Conservation (phyloP, 352 stramenopile species). For the Phytophthora lateralis region DNA sequence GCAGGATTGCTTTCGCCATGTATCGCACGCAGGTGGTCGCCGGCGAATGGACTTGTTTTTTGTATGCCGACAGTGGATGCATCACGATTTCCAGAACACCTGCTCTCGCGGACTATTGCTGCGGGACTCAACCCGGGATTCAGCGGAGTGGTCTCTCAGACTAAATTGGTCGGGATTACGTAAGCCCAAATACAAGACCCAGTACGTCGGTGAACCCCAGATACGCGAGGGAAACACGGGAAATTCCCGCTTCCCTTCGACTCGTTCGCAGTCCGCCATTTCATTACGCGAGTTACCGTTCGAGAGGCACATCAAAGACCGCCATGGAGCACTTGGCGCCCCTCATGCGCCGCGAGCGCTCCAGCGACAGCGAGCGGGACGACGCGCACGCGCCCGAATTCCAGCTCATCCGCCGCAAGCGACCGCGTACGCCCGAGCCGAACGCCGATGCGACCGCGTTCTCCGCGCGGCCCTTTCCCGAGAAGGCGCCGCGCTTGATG, state of each 20-base stretch:
- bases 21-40: conserved; percentile 18
- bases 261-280: conserved; percentile 6
- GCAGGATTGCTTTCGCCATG: conserved; percentile 22
- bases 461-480: conserved; percentile 7
- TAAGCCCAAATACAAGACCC: background rate
- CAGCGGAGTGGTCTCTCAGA: background rate
- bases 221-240: conserved; percentile 49
- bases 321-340: conserved; percentile 25
- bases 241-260: conserved; percentile 13
- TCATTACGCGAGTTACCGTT: conserved; percentile 41
- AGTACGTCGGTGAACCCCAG: conserved; percentile 15
- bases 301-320: conserved; percentile 8
- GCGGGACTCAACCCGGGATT: background rate
- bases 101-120: conserved; percentile 40
- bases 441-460: conserved; percentile 5
- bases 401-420: conserved; percentile 53
- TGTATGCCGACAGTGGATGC: conserved; percentile 15
- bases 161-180: background rate
- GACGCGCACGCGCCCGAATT: conserved; percentile 19
- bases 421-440: conserved; percentile 39
- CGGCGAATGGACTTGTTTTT: conserved; percentile 17
- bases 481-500: conserved; percentile 34
- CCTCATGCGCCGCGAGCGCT: conserved; percentile 11
- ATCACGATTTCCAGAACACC: background rate
- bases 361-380: conserved; percentile 18